A percentile compares a stretch with the other conserved stretches of the same genome.
Evolutionary conservation across 192 early-diverging fungal species (phyloP).

Genomic region (Backusella liffmaniae): DNA sequence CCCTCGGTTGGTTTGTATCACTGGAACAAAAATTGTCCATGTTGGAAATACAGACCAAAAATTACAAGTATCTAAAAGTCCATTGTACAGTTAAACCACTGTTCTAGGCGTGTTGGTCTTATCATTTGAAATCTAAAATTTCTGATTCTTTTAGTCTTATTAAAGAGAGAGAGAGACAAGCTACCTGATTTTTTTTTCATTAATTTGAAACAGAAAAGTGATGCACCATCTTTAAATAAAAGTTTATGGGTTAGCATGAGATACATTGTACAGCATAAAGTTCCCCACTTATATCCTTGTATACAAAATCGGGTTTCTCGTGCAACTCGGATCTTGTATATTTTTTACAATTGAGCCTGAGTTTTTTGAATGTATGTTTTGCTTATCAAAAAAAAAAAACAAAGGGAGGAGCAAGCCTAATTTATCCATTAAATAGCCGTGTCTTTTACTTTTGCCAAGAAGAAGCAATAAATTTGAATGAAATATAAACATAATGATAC

Average conservation of each 20-base stretch:
- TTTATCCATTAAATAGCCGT: neutral
- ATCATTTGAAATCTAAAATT: no score
- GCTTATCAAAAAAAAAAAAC: neutral
- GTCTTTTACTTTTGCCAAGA: neutral
- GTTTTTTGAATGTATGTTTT: neutral
- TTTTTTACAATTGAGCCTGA: neutral
- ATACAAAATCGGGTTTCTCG: neutral
- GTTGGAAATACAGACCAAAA: no score
- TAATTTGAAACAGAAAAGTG: conserved; percentile 2
- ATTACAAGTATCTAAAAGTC: no score
- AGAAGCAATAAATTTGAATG: neutral
- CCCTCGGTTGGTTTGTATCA: no score
- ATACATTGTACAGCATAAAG: neutral
- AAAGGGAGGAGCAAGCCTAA: no score
- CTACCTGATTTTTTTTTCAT: neutral
- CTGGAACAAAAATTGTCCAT: no score
- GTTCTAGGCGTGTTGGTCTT: no score
- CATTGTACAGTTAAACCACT: no score
- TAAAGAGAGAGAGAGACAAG: neutral
- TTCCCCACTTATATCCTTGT: neutral
- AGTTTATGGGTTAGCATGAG: neutral
- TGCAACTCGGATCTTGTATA: neutral
- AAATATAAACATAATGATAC: neutral
- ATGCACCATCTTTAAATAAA: neutral
- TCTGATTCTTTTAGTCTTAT: neutral